A percentile compares a stretch with the other conserved stretches of the same genome.
Conservation (phyloP, 148 eudicot genomes). For the Vaccinium macrocarpon region DNA sequence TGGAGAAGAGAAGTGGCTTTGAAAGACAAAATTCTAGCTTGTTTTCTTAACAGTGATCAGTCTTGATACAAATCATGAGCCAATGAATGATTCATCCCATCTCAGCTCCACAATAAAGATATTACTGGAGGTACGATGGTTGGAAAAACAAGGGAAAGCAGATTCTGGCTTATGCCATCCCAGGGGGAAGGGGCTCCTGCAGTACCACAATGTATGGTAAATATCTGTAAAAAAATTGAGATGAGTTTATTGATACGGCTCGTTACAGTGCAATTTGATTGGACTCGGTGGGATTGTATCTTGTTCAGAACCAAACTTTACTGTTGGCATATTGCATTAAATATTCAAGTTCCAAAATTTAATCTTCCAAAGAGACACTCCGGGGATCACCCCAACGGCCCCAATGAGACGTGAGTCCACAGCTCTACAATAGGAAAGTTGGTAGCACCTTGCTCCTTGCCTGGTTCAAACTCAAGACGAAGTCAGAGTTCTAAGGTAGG, state of each 20-base stretch:
- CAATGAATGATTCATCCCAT: background rate
- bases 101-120: background rate
- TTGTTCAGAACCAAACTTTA: background rate
- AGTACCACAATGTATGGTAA: background rate
- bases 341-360: background rate
- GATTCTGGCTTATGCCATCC: background rate
- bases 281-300: background rate
- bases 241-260: background rate
- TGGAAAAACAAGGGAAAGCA: background rate
- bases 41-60: background rate
- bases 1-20: background rate
- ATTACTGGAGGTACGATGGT: constrained; percentile 3
- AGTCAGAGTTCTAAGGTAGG: too few species aligned
- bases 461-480: too few species aligned
- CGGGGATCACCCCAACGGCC: too few species aligned
- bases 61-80: background rate
- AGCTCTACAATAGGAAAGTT: too few species aligned
- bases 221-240: background rate
- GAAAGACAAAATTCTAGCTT: background rate
- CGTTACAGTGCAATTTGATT: background rate
- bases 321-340: background rate
- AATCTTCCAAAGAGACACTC: background rate
- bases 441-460: too few species aligned
- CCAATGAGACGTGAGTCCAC: too few species aligned
- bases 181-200: background rate